Evolutionary conservation across 305 asterid genomes (phyloP).

Genomic region (Rubia peregrina): DNA sequence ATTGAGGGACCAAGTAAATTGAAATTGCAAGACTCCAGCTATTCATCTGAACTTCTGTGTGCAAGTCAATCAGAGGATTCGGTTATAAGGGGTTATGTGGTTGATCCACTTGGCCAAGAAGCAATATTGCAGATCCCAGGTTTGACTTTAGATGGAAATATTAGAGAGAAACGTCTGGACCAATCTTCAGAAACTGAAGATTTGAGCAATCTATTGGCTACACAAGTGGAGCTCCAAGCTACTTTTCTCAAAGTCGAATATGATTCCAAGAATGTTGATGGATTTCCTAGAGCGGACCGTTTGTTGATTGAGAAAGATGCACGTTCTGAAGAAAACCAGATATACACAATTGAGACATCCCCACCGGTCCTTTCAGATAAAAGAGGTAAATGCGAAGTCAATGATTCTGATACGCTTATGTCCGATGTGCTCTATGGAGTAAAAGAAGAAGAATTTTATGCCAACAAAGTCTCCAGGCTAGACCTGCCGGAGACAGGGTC

Average conservation of each 20-base stretch:
- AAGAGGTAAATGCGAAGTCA: slow-evolving; percentile 23
- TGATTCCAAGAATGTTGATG: slow-evolving; percentile 17
- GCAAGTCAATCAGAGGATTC: slow-evolving; percentile 24
- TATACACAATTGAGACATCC: slow-evolving; percentile 25
- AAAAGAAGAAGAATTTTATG: slow-evolving; percentile 18
- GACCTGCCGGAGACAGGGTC: slow-evolving; percentile 20
- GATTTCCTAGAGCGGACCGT: slow-evolving; percentile 25
- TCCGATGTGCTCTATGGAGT: slow-evolving; percentile 15
- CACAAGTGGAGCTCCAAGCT: slow-evolving; percentile 19
- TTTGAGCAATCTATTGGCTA: slow-evolving; percentile 21
- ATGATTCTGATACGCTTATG: slow-evolving; percentile 20
- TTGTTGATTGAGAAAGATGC: slow-evolving; percentile 26
- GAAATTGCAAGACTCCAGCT: slow-evolving; percentile 24
- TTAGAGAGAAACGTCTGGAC: slow-evolving; percentile 20
- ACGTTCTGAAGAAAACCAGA: slow-evolving; percentile 17
- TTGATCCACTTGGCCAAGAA: slow-evolving; percentile 22
- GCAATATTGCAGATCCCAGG: slow-evolving; percentile 27
- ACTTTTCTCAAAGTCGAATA: slow-evolving; percentile 22
- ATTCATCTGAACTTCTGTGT: slow-evolving; percentile 24
- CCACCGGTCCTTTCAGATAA: slow-evolving; percentile 18
- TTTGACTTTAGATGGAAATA: slow-evolving; percentile 20
- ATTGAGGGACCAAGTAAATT: slow-evolving; percentile 22
- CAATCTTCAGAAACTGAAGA: slow-evolving; percentile 27
- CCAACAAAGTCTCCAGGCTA: slow-evolving; percentile 15
- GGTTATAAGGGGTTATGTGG: slow-evolving; percentile 20